phyloP scores from a whole-genome alignment of 495 filamentous ascomycete species.

The Trichoderma parareesei region DNA sequence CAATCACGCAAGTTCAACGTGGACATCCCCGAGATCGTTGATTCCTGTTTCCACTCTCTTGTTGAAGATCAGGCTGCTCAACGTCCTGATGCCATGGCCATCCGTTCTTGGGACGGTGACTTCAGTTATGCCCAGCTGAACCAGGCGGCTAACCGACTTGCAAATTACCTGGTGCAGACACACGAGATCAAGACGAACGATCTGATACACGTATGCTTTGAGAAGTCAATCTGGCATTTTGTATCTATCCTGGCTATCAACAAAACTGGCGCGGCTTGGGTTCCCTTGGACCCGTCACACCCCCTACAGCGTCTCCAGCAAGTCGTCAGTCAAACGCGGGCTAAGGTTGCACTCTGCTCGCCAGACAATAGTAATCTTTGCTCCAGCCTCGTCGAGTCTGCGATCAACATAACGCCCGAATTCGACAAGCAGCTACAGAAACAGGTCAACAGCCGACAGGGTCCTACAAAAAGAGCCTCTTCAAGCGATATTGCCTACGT shows the following conservation, averaged over 20 bases:
- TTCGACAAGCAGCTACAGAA: background rate
- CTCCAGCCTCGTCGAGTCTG: background rate
- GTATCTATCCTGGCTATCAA: constrained; percentile 49
- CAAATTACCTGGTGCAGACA: constrained; percentile 30
- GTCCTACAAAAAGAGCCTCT: constrained; percentile 34
- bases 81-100: constrained; percentile 5
- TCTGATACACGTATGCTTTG: constrained; percentile 46
- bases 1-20: background rate
- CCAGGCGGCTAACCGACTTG: constrained; percentile 33
- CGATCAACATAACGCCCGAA: background rate
- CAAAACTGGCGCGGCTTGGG: constrained; percentile 50
- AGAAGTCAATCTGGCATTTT: constrained; percentile 44
- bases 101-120: constrained; percentile 38
- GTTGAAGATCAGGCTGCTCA: background rate
- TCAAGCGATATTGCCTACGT: constrained; percentile 42
- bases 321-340: background rate
- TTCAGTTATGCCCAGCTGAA: constrained; percentile 42
- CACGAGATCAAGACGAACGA: constrained; percentile 43
- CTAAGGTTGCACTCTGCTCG: background rate
- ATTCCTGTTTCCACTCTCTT: constrained; percentile 24
- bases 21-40: constrained; percentile 11
- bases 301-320: constrained; percentile 38
- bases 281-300: constrained; percentile 47
- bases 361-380: background rate
- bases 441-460: background rate